Conservation (phyloP, 2,329 filamentous ascomycete species). For the Aspergillus sp. region DNA sequence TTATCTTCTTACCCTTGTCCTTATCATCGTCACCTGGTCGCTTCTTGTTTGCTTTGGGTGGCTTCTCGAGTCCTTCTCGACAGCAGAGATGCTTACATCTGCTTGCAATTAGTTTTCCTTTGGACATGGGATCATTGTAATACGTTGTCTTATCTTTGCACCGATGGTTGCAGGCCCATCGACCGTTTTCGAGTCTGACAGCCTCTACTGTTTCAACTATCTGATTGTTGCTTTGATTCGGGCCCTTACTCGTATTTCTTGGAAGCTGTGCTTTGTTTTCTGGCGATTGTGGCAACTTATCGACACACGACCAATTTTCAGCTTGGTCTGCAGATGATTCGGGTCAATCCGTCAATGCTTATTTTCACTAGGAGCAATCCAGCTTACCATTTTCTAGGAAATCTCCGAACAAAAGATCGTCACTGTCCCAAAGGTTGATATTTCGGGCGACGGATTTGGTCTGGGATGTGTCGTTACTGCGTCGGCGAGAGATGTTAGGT, state of each 20-base stretch:
- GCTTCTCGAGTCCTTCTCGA: conserved; percentile 68
- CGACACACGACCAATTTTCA: conserved; percentile 9
- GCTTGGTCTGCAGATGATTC: neutral
- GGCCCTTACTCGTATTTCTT: too few species aligned
- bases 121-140: conserved; percentile 28
- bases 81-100: conserved; percentile 75
- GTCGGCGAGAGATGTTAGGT: conserved; percentile 20
- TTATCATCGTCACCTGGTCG: conserved; percentile 14
- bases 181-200: conserved; percentile 65
- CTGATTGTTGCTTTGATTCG: conserved; percentile 12
- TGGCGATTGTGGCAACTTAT: neutral
- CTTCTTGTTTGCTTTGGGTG: conserved; percentile 48
- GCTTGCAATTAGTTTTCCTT: neutral
- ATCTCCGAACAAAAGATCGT: conserved; percentile 55
- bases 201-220: conserved; percentile 41
- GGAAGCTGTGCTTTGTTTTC: neutral
- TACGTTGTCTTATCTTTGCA: conserved; percentile 62
- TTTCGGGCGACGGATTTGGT: conserved; percentile 17
- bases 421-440: conserved; percentile 56
- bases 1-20: conserved; percentile 23
- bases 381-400: conserved; percentile 47
- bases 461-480: conserved; percentile 23
- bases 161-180: conserved; percentile 71
- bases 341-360: neutral
- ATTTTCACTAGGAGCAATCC: neutral